Evolutionary conservation across 176 grass and related monocot species (phyloP).

Genomic region (Phoenix roebelenii): DNA sequence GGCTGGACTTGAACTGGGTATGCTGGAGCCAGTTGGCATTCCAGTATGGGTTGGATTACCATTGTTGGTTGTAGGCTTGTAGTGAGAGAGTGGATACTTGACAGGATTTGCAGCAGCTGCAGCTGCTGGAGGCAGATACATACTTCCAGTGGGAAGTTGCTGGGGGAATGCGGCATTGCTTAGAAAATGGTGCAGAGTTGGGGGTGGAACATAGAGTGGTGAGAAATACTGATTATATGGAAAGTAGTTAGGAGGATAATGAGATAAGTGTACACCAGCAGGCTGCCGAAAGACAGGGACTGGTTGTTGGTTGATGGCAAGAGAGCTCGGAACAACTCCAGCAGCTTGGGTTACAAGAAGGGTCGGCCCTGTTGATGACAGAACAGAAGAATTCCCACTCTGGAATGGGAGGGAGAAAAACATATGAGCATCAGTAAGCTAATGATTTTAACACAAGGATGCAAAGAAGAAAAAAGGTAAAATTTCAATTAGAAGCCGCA

Average conservation of each 20-base stretch:
- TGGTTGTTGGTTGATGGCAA: constrained; percentile 61
- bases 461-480: too few relatives aligned
- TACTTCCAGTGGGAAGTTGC: constrained; percentile 45
- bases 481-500: too few relatives aligned
- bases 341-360: constrained; percentile 32
- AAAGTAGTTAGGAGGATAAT: constrained; percentile 49
- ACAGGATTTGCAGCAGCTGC: constrained; percentile 34
- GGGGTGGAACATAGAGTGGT: constrained; percentile 54
- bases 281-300: constrained; percentile 63
- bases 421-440: too few relatives aligned
- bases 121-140: constrained; percentile 41
- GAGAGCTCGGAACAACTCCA: constrained; percentile 45
- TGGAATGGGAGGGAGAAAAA: too few relatives aligned
- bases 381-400: too few relatives aligned
- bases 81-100: constrained; percentile 47
- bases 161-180: constrained; percentile 57
- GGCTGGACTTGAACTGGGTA: constrained; percentile 47
- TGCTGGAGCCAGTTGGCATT: constrained; percentile 40
- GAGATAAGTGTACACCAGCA: constrained; percentile 63
- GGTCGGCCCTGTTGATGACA: constrained; percentile 35
- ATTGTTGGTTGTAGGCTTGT: constrained; percentile 64
- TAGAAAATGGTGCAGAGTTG: constrained; percentile 60
- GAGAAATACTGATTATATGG: constrained; percentile 74
- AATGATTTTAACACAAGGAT: too few relatives aligned
- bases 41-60: constrained; percentile 48